Evolutionary conservation across 2,329 filamentous ascomycete genomes (phyloP).

Genomic region (Aspergillus aculeatus): DNA sequence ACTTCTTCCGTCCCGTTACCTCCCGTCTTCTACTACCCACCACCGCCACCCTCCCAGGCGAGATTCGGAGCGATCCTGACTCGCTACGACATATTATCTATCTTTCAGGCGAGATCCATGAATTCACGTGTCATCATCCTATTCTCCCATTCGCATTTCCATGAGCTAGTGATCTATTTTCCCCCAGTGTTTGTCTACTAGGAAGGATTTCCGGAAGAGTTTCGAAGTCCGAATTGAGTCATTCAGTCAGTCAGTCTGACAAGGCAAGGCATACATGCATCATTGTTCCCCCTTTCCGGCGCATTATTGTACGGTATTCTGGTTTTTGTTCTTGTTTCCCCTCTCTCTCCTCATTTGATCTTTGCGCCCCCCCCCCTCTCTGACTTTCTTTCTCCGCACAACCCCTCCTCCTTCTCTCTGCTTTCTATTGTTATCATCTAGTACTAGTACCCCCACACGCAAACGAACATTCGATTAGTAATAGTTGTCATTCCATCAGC

Average conservation of each 20-base stretch:
- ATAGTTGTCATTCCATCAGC: too few species aligned
- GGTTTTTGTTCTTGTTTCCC: neutral
- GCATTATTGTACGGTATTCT: neutral
- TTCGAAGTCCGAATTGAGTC: neutral
- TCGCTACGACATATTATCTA: neutral
- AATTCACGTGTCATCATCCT: neutral
- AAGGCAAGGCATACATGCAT: neutral
- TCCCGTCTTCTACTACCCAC: neutral
- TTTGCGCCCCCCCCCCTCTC: too few species aligned
- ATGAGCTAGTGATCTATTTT: neutral
- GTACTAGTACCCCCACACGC: too few species aligned
- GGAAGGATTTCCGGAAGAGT: neutral
- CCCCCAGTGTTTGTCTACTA: neutral
- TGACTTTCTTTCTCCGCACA: neutral
- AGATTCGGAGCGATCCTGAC: neutral
- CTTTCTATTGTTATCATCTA: too few species aligned
- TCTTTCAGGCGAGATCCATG: neutral
- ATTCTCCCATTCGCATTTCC: neutral
- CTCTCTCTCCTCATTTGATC: neutral
- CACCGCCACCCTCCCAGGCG: neutral
- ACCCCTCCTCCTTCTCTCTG: neutral
- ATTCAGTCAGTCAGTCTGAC: neutral
- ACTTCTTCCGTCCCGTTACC: neutral
- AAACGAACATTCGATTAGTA: too few species aligned
- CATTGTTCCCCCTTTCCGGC: neutral